Base-by-base conservation (phyloP, 2,329 filamentous ascomycete species). In the Teratosphaeria nubilosa region DNA sequence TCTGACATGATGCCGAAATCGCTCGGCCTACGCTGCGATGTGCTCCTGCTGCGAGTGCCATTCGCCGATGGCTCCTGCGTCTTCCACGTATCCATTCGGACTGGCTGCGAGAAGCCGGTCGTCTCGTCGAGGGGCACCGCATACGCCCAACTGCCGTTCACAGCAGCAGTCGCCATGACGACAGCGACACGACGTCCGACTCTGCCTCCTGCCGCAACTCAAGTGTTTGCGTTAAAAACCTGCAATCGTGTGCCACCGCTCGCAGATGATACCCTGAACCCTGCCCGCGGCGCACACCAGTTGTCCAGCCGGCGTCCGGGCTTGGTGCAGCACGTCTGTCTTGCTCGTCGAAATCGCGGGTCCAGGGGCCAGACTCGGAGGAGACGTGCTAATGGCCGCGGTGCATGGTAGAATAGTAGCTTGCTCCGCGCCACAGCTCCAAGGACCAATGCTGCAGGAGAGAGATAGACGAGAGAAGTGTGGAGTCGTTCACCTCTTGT, bases 1-100 rank as follows among this genome's bases (percentile, higher is more conserved):
- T 69, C 67, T 51, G 66, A 67, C 37, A 48, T 51, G 41, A 63
- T 56, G 41, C 55, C 54, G 37, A 45, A 62, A 31, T 59, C 60
- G 58, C 61, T 63, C 3, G 57, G 60, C n/a, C 60, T 22, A 1
- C 58, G 58, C 22, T 55, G 34, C 5, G 57, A 55, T 0, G 51
- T 9, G 51, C 50, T 57, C 54, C 51, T 51, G 41, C 48, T 37
- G 50, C 50, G 52, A 27, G 32, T 14, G 50, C 51, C 25, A n/a
- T n/a, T 16, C 14, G 30, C 25, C 9, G 16, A 9, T 45, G n/a
- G 45, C 22, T 51, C 51, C 24, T 54, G 53, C 1, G 60, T 58
- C 20, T 34, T 50, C 45, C 53, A 20, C 7, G 54, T 56, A 37
- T 61, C 58, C 20, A 48, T 37, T 27, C 56, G 58, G 24, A 52